A percentile compares a stretch with the other conserved stretches of the same genome.
phyloP scores from a whole-genome alignment of 192 early-diverging fungal genomes.

The Podila horticola region DNA sequence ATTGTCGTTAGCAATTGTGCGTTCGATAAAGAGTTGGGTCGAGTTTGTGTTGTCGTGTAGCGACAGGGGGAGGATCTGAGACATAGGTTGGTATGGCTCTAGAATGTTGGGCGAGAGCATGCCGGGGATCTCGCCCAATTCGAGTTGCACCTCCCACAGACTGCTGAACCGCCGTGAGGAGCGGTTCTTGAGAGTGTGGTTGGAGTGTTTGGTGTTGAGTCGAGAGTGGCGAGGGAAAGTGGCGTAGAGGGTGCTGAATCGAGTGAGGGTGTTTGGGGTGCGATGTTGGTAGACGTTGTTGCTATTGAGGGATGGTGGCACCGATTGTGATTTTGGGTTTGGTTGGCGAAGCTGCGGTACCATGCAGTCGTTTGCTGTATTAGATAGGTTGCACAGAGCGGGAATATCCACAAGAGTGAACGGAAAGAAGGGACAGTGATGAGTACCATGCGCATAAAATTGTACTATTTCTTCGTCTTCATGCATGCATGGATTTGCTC shows the following conservation, averaged over 20 bases:
- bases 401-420: neutral
- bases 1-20: neutral
- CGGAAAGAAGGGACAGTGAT: too few relatives aligned
- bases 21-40: too few relatives aligned
- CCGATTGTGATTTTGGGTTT: neutral
- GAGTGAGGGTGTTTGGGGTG: neutral
- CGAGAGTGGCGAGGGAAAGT: neutral
- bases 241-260: constrained; percentile 1
- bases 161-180: constrained; percentile 6
- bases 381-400: neutral
- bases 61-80: neutral
- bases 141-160: constrained; percentile 47
- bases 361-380: neutral
- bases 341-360: neutral
- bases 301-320: neutral
- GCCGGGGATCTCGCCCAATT: constrained; percentile 31
- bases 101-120: constrained; percentile 36
- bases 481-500: neutral
- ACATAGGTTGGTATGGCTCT: constrained; percentile 10
- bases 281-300: constrained; percentile 7
- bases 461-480: too few relatives aligned
- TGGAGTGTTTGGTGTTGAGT: neutral
- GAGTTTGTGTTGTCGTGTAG: neutral
- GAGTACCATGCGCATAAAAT: too few relatives aligned
- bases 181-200: neutral